Conservation (phyloP, 352 stramenopile genomes). For the Globisporangium sylvaticum region DNA sequence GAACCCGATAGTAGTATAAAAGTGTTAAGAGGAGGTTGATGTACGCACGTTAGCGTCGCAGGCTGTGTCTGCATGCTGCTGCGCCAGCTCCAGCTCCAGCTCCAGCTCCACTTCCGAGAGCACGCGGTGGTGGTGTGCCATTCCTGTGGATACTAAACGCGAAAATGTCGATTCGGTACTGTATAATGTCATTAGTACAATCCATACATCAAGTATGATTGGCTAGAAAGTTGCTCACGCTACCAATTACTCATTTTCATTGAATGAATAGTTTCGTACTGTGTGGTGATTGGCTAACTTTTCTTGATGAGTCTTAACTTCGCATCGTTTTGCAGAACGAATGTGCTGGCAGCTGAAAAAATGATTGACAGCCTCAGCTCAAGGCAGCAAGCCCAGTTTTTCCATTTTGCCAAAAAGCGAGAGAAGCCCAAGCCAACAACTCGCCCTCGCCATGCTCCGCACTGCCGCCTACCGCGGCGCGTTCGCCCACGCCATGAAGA, state of each 20-base stretch:
- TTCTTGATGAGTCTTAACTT: background rate
- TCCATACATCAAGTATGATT: background rate
- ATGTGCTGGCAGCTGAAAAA: background rate
- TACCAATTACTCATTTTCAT: background rate
- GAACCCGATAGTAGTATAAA: background rate
- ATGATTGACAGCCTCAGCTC: background rate
- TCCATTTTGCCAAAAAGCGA: background rate
- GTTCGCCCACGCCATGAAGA: slow-evolving; percentile 11
- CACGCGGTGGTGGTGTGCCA: background rate
- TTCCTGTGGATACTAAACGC: background rate
- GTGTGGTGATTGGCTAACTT: background rate
- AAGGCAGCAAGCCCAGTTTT: background rate
- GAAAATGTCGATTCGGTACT: background rate
- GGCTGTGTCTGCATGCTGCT: background rate
- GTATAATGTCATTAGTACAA: background rate
- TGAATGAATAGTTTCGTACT: background rate
- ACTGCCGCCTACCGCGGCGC: slow-evolving; percentile 8
- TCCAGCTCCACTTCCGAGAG: slow-evolving; percentile 6
- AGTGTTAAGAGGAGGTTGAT: background rate
- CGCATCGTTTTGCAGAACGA: background rate
- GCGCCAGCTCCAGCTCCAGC: slow-evolving; percentile 6
- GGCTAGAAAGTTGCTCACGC: background rate
- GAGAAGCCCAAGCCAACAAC: background rate
- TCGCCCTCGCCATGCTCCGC: slow-evolving; percentile 11
- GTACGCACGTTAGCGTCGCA: background rate